Evolutionary conservation across 805 yeast genomes (phyloP).

Genomic region (Wickerhamiella alocasiicola): DNA sequence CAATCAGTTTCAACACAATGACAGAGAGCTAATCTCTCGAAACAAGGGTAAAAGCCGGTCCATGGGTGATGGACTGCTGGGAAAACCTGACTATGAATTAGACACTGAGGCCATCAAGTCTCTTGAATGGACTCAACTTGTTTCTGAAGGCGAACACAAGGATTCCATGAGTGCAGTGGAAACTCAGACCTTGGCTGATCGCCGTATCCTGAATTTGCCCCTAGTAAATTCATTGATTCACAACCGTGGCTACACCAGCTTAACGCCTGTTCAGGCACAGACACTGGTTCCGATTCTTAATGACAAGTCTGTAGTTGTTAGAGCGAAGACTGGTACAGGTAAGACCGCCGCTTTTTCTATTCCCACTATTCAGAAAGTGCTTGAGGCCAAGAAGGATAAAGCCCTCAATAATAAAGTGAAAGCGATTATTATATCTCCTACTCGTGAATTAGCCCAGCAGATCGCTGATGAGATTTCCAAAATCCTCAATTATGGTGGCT

Average conservation of each 20-base stretch:
- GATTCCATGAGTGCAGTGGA: conserved; percentile 20
- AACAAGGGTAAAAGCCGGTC: conserved; percentile 11
- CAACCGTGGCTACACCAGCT: conserved; percentile 24
- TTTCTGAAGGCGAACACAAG: conserved; percentile 13
- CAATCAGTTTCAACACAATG: too few species aligned
- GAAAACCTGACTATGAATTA: conserved; percentile 23
- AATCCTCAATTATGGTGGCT: conserved; percentile 29
- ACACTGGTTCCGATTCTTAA: conserved; percentile 58
- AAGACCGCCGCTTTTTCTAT: conserved; percentile 82
- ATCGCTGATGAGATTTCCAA: conserved; percentile 52
- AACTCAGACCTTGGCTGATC: conserved; percentile 21
- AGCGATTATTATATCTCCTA: conserved; percentile 70
- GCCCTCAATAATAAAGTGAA: conserved; percentile 32
- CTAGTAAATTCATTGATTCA: conserved; percentile 26
- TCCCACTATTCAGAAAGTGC: conserved; percentile 54
- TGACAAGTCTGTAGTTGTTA: conserved; percentile 55
- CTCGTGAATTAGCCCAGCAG: conserved; percentile 83
- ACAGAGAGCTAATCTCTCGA: conserved; percentile 14
- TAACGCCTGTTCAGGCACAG: conserved; percentile 30
- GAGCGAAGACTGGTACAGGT: conserved; percentile 95
- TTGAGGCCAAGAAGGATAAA: conserved; percentile 28
- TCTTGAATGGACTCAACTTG: conserved; percentile 22
- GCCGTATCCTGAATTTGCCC: conserved; percentile 22
- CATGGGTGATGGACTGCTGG: conserved; percentile 25
- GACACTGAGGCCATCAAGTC: conserved; percentile 17